Evolutionary conservation across 805 yeast species (phyloP), one percentile per base, ranked within the genome.

Genomic region (Hanseniaspora thailandica): DNA sequence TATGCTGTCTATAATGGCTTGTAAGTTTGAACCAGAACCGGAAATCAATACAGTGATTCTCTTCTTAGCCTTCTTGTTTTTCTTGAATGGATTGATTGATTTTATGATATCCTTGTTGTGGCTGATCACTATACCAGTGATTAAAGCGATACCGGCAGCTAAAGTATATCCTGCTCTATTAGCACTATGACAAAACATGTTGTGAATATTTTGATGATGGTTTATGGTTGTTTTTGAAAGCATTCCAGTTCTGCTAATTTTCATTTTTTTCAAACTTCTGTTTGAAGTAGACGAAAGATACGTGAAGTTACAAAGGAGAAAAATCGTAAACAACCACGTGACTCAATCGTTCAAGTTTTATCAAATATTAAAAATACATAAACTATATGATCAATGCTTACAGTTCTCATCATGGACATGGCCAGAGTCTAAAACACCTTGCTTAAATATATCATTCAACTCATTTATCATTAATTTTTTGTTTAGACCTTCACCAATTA

Each of bases 21-120:
- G 98, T 38, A 93, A 71, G 63, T 93, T 93, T n/a, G 97, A 81
- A 1, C 98, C 98, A 28, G 84, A 82, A 0, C 98, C 98, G 0
- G 97, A 89, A 22, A 93, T 93, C 36, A 93, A 76, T 0, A 93
- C 97, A 2, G 68, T 61, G 31, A 73, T 68, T 57, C 69, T 71
- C 31, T 64, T 62, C 25, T 55, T 56, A 22, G 62, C 45, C 56
- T 55, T 56, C 47, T 34, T 53, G n/a, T 33, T 46, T 12, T 26
- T 33, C 30, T 26, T 44, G 22, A n/a, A 33, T 36, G 9, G 23
- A 8, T 15, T 10, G 7, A 47, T 5, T n/a, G 33, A 28, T 35
- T 36, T 41, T 1, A 31, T 22, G 19, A 35, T 12, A 13, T 15
- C 17, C 19, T 3, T 25, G 17, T 49, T 50, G 38, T 39, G 19